Evolutionary conservation across 2,329 filamentous ascomycete genomes (phyloP).

Genomic region (Colletotrichum echinochloae): DNA sequence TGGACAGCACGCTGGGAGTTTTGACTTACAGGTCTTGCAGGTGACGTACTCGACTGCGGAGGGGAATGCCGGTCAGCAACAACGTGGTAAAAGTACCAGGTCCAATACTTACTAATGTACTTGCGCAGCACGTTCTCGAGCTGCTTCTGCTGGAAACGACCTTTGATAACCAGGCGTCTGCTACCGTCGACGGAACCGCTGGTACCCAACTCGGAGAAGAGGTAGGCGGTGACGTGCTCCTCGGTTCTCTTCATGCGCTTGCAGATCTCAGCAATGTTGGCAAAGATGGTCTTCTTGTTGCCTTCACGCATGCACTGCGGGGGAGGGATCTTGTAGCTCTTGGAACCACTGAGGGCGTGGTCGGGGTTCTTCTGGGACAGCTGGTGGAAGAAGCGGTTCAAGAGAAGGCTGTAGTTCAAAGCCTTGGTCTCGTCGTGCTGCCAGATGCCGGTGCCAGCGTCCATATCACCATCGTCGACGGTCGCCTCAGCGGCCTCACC

Average conservation of each 20-base stretch:
- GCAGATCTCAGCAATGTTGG: slow-evolving; percentile 98
- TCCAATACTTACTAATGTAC: slow-evolving; percentile 81
- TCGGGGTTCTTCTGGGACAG: slow-evolving; percentile 97
- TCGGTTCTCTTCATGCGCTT: slow-evolving; percentile 99
- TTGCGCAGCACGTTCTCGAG: slow-evolving; percentile 96
- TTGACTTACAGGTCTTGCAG: slow-evolving; percentile 88
- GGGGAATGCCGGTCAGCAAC: slow-evolving; percentile 46
- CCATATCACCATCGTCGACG: slow-evolving; percentile 80
- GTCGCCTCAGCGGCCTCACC: slow-evolving; percentile 65
- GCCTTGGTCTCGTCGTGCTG: slow-evolving; percentile 80
- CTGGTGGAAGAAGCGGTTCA: slow-evolving; percentile 93
- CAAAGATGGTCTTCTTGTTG: slow-evolving; percentile 99
- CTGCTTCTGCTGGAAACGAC: slow-evolving; percentile 99
- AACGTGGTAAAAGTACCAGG: neutral
- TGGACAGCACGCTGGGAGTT: neutral
- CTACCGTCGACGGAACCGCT: slow-evolving; percentile 94
- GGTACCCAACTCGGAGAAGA: slow-evolving; percentile 98
- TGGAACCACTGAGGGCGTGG: slow-evolving; percentile 86
- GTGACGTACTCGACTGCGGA: slow-evolving; percentile 92
- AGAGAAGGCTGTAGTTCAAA: slow-evolving; percentile 87
- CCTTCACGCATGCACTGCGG: slow-evolving; percentile 99
- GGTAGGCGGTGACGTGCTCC: slow-evolving; percentile 84
- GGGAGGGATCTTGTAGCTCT: slow-evolving; percentile 99
- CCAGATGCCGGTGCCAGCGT: slow-evolving; percentile 92
- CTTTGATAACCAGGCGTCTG: slow-evolving; percentile 96